Conservation (phyloP, 2,329 filamentous ascomycete genomes). For the Davidsoniella virescens region DNA sequence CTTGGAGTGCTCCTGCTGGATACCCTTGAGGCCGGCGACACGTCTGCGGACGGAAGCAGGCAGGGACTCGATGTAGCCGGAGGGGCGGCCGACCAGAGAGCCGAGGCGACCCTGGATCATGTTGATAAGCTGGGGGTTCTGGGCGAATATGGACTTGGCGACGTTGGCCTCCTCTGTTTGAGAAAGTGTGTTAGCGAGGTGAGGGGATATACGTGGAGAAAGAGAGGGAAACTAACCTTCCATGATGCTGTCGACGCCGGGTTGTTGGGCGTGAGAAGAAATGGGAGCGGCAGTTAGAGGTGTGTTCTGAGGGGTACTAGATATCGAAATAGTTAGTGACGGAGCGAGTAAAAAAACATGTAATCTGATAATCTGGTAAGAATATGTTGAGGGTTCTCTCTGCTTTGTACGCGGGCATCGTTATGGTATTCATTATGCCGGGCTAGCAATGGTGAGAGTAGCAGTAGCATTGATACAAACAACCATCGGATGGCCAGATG, state of each 20-base stretch:
- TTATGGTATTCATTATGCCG: no score
- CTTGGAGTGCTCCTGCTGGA: slow-evolving; percentile 97
- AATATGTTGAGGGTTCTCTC: no score
- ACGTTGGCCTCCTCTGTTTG: slow-evolving; percentile 65
- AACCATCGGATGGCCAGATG: no score
- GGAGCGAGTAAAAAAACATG: no score
- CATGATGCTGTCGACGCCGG: slow-evolving; percentile 84
- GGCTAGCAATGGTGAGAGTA: no score
- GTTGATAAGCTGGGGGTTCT: slow-evolving; percentile 84
- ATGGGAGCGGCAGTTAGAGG: slow-evolving; percentile 91
- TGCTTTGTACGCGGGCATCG: no score
- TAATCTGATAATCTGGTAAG: no score
- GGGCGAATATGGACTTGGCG: slow-evolving; percentile 61
- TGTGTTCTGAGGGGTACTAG: slow-evolving; percentile 93
- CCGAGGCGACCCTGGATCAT: slow-evolving; percentile 98
- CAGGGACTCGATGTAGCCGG: slow-evolving; percentile 94
- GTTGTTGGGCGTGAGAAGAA: slow-evolving; percentile 92
- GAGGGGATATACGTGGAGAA: background rate
- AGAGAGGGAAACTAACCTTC: slow-evolving; percentile 54
- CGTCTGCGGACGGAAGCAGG: slow-evolving; percentile 78
- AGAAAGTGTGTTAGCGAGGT: background rate
- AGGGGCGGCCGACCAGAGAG: slow-evolving; percentile 82
- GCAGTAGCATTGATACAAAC: no score
- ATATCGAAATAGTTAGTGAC: slow-evolving; percentile 14
- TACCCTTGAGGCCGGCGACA: slow-evolving; percentile 88